Base-by-base conservation (phyloP, 2,329 filamentous ascomycete genomes). In the Aureobasidium sp. region DNA sequence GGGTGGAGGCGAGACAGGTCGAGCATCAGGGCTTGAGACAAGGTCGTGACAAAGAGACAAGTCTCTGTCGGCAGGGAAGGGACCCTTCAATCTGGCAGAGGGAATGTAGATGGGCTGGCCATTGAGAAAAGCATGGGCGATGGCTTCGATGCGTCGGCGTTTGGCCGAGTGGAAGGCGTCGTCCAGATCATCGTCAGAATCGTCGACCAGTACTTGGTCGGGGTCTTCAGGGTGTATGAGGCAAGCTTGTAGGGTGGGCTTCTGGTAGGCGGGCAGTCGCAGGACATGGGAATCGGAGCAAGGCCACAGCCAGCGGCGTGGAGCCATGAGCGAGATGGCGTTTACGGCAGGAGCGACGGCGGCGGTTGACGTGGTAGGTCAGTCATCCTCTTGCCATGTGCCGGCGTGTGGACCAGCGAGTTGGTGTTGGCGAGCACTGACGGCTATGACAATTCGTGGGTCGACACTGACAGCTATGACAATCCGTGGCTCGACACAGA, bases 41-140 rank as follows among this genome's bases (percentile, higher is more conserved):
- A 15, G 57, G 6, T 51, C 36, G 20, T 60, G 45, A 7, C 57
- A 60, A 36, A 22, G 6, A 25, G 57, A 60, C 34, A 60, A 29
- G 22, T 60, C 57, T 34, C 36, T 60, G 36, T 60, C 45, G 8
- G 29, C 60, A 41, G 52, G 77, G 65, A 89, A 87, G 0, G 87
- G 87, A 0, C 87, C 87, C 63, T 75, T 79, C 3, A 90, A 75
- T 6, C 75, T 73, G 7, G 87, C 82, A 14, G 87, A 87, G 3
- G 86, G 70, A 2, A 91, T 77, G 27, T 81, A 68, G 0, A 87
- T 80, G 1, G 78, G 69, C 34, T 78, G 74, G 0, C 87, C 87
- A 7, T 77, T 73, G 41, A 89, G 74, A 67, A 82, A 89, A 37
- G 79, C 78, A 36, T 78, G 74, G 1, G 84, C 87, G 14, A 86